Conservation (phyloP, 306 rosid species). For the Canavalia ensiformis region DNA sequence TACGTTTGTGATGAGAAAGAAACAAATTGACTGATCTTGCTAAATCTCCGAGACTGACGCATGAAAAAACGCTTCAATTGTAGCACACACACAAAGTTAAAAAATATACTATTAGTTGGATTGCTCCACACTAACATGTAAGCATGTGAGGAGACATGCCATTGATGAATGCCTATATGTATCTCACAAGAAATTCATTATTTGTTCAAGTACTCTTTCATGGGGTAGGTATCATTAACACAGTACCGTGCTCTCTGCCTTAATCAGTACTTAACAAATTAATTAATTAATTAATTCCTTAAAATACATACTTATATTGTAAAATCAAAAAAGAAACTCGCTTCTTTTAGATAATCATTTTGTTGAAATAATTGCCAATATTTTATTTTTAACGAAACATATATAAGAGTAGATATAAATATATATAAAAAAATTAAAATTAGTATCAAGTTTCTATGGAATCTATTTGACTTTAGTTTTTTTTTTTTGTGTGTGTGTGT, state of each 20-base stretch:
- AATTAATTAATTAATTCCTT: background rate
- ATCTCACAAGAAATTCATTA: slow-evolving; percentile 2
- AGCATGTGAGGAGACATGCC: slow-evolving; percentile 42
- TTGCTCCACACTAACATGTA: slow-evolving; percentile 46
- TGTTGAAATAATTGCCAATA: background rate
- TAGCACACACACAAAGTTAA: background rate
- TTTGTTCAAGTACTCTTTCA: background rate
- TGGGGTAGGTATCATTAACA: background rate
- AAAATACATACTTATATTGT: background rate
- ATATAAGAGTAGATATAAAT: background rate
- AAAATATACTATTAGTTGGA: background rate
- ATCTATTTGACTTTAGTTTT: background rate
- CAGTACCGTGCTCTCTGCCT: background rate
- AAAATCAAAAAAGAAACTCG: no score
- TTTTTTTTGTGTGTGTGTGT: background rate
- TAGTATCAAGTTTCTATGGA: background rate
- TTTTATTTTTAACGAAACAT: background rate
- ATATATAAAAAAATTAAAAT: no score
- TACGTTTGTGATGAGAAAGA: background rate
- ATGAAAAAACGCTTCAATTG: slow-evolving; percentile 32
- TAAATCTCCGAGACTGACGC: slow-evolving; percentile 32
- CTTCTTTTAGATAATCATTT: background rate
- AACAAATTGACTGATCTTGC: background rate
- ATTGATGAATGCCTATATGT: background rate
- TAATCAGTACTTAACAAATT: background rate